Percentiles rank a stretch among this genome's conserved stretches.
Conservation (phyloP, 106 monocot species). For the Dioscorea zingiberensis region DNA sequence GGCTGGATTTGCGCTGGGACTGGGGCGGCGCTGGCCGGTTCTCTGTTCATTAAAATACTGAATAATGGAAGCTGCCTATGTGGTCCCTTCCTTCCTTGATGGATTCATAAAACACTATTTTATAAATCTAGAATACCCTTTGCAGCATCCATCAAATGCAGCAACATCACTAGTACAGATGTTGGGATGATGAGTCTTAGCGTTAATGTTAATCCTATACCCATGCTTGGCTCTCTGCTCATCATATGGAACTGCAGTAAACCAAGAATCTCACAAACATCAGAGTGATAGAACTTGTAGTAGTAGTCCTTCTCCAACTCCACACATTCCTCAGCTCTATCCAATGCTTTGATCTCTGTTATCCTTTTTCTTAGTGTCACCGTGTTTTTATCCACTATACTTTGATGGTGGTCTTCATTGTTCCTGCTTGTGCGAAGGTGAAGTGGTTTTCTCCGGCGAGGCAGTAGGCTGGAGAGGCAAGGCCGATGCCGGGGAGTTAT, state of each 20-base stretch:
- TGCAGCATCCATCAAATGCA: constrained; percentile 3
- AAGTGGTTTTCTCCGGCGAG: neutral
- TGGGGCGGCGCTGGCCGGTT: no score
- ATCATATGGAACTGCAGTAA: neutral
- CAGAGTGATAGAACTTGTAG: constrained; percentile 2
- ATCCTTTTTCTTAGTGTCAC: constrained; percentile 1
- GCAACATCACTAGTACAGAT: neutral
- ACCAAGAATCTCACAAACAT: neutral
- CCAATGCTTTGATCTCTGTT: neutral
- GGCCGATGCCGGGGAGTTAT: neutral
- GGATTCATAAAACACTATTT: no score
- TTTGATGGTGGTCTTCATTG: neutral
- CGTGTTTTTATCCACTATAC: neutral
- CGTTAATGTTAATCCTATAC: neutral
- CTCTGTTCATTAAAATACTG: no score
- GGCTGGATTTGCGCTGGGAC: no score
- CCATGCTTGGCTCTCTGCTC: neutral
- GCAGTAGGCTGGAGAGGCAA: no score
- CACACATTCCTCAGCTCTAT: constrained; percentile 8
- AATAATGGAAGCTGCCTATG: no score
- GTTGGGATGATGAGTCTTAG: neutral
- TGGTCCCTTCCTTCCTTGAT: no score
- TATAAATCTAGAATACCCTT: neutral
- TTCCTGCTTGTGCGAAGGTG: neutral
- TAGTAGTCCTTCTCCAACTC: constrained; percentile 5